Conservation (phyloP, 306 rosid genomes). For the Medicago ruthenica region DNA sequence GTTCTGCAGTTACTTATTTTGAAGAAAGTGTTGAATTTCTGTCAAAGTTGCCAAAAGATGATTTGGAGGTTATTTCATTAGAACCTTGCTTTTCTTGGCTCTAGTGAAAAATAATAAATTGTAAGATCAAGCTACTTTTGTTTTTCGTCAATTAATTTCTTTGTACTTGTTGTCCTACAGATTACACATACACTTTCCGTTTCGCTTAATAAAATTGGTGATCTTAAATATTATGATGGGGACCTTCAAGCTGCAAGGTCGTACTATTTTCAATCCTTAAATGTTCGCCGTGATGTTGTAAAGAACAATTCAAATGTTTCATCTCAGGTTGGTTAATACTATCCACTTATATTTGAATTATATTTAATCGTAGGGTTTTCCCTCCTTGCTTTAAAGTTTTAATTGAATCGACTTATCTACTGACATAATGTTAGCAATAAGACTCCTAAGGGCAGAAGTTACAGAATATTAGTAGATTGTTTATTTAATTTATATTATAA, state of each 20-base stretch:
- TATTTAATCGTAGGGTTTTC: conserved; percentile 5
- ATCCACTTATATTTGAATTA: conserved; percentile 15
- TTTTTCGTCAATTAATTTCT: conserved; percentile 21
- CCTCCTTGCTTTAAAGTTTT: not conserved
- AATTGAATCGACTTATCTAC: not conserved
- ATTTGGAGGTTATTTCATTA: conserved; percentile 68
- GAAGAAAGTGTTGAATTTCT: conserved; percentile 90
- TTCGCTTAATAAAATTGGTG: conserved; percentile 96
- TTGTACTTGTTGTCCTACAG: conserved; percentile 48
- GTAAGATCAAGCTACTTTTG: not conserved
- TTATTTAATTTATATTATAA: too few species aligned
- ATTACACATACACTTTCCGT: conserved; percentile 90
- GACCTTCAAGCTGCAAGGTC: conserved; percentile 84
- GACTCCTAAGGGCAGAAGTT: too few species aligned
- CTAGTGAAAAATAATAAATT: conserved; percentile 5
- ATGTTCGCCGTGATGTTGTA: conserved; percentile 81
- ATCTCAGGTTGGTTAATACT: conserved; percentile 70
- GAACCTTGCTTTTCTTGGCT: conserved; percentile 29
- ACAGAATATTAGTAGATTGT: too few species aligned
- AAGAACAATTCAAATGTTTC: conserved; percentile 64
- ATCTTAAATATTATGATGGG: conserved; percentile 91
- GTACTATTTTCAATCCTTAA: conserved; percentile 74
- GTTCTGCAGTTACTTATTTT: conserved; percentile 76
- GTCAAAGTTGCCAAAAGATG: conserved; percentile 79
- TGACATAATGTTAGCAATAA: too few species aligned